A percentile compares a stretch with the other conserved stretches of the same genome.
These are phyloP conservation scores for Syzygium aromaticum DNA, from an alignment of 345 rosid genomes.

Conservation along the genomic window DNA sequence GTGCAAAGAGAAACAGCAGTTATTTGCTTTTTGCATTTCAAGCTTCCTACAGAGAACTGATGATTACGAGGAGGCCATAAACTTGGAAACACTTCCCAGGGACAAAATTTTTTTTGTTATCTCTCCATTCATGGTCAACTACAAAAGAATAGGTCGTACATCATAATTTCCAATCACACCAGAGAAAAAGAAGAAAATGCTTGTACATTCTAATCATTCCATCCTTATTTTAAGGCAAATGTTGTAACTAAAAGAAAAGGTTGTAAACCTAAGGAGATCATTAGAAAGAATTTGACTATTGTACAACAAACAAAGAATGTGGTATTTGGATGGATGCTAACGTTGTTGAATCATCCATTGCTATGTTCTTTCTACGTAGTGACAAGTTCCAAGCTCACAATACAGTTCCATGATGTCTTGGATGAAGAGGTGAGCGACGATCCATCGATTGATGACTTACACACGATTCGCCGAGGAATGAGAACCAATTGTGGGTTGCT, in stretches of 20 bases:
- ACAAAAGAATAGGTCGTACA: not conserved
- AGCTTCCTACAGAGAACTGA: not conserved
- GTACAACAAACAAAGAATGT: not conserved
- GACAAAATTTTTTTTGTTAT: not conserved
- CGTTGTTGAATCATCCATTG: not conserved
- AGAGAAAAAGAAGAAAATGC: not conserved
- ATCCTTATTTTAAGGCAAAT: not conserved
- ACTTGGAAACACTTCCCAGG: not conserved
- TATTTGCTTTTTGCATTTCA: not conserved
- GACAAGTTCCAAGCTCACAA: conserved; percentile 7
- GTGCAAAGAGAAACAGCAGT: not conserved
- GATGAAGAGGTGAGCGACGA: not conserved
- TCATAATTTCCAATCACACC: not conserved
- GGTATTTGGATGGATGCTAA: not conserved
- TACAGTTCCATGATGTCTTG: not conserved
- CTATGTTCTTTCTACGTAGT: not conserved
- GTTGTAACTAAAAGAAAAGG: not conserved
- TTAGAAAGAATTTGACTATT: not conserved
- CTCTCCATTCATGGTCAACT: not conserved
- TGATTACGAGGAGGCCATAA: not conserved
- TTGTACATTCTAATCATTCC: not conserved
- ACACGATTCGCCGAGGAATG: not conserved
- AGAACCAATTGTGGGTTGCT: conserved; percentile 5
- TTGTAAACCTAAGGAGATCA: not conserved
- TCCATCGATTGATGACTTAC: not conserved